Base-by-base conservation (phyloP, 2,329 filamentous ascomycete genomes). In the Malbranchea cinnamomea region DNA sequence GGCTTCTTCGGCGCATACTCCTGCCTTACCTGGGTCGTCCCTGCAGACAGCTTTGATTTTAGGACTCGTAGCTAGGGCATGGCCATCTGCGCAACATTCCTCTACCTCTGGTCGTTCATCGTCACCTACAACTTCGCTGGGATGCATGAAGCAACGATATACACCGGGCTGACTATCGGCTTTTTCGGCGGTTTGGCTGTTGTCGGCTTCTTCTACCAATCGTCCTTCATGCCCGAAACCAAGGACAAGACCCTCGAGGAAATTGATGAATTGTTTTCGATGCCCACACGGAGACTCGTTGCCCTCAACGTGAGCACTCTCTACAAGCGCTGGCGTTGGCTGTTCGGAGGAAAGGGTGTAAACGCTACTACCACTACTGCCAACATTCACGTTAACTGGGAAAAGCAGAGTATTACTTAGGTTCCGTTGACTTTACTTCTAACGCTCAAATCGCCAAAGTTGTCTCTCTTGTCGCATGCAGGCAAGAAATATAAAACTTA, bases 161-260 rank as follows among this genome's bases (percentile, higher is more conserved):
- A 52, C 28, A 75, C 69, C 0, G 74, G 74, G 5, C 57, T 78
- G 0, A 57, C 65, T 0, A 60, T 78, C 0, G 74, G 74, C 7
- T 78, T 78, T 52, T 78, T 76, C 47, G 73, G 74, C 2, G 74
- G 74, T 8, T 76, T 78, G 26, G 73, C 73, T 0, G 62, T 75
- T 1, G 6, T 78, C 0, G 74, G 72, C 8, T 74, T 71, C 63
- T 57, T 77, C 40, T 78, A 77, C 50, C 74, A 78, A 51, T 54
- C 78, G 26, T 47, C 77, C 29, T 78, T 77, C 51, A 78, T 78
- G 74, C 72, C 71, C 1, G 72, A 78, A 56, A 77, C 72, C 4
- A 76, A 76, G 58, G 65, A 71, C 47, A 62, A 61, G n/a, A 33
- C 33, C 2, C 11, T 35, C 5, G 33, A 35, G 24, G 33, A 35